Conservation (phyloP, 257 asterid genomes). For the Salvia splendens region DNA sequence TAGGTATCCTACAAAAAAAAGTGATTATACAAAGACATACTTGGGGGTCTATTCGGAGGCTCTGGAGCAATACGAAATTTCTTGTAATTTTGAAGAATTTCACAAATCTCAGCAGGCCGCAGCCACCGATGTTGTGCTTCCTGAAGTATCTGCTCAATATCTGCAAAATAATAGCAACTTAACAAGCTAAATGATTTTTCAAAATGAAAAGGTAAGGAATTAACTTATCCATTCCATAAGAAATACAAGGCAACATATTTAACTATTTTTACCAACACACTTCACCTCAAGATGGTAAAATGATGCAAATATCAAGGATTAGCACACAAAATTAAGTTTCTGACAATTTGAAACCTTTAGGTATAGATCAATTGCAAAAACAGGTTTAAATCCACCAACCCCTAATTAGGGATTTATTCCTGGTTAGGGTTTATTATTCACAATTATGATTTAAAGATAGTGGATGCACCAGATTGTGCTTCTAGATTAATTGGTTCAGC, state of each 20-base stretch:
- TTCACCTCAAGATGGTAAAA: conserved; percentile 8
- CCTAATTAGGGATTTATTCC: too few species aligned
- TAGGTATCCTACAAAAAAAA: conserved; percentile 9
- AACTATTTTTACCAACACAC: neutral
- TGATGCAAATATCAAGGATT: neutral
- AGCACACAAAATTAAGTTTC: neutral
- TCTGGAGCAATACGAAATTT: conserved; percentile 72
- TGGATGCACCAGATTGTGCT: too few species aligned
- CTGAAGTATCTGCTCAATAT: conserved; percentile 74
- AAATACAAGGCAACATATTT: conserved; percentile 1
- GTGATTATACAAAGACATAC: conserved; percentile 43
- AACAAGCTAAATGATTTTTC: neutral
- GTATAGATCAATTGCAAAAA: neutral
- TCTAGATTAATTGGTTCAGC: neutral
- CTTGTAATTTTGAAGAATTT: conserved; percentile 69
- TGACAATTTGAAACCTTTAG: neutral
- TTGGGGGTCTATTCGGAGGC: conserved; percentile 79
- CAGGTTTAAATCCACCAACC: too few species aligned
- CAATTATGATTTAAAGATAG: too few species aligned
- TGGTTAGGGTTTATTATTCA: too few species aligned
- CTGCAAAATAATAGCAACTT: conserved; percentile 50
- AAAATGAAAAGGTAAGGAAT: conserved; percentile 7
- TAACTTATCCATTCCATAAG: conserved; percentile 12
- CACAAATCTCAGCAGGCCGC: conserved; percentile 94
- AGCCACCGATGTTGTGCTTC: conserved; percentile 92